phyloP scores from a whole-genome alignment of 805 yeast species.

The Ogataea ganodermae region DNA sequence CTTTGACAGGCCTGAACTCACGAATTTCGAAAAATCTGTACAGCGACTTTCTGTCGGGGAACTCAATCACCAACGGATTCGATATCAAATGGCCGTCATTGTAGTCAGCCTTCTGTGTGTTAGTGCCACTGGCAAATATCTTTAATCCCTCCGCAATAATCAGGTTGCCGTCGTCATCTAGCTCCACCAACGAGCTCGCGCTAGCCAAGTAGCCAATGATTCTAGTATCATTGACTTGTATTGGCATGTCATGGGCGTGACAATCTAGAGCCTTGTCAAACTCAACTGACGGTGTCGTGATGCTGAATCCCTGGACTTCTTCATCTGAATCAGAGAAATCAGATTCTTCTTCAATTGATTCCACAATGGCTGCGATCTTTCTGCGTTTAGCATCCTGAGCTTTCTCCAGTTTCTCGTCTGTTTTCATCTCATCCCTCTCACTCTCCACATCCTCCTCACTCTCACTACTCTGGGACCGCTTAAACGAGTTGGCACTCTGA shows the following conservation, averaged over 20 bases:
- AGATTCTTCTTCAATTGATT: neutral
- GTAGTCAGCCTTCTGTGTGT: neutral
- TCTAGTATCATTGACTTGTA: neutral
- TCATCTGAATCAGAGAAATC: neutral
- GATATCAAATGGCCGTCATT: neutral
- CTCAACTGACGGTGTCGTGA: neutral
- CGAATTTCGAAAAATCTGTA: neutral
- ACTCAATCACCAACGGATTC: neutral
- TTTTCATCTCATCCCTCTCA: neutral
- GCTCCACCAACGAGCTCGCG: neutral
- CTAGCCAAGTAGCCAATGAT: neutral
- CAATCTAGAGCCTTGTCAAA: neutral
- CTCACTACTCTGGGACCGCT: neutral
- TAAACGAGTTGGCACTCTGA: neutral
- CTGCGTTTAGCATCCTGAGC: too few species aligned
- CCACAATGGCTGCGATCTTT: neutral
- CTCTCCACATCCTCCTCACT: neutral
- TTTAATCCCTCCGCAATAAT: neutral
- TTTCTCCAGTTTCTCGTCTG: neutral
- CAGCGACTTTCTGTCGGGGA: neutral
- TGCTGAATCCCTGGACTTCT: neutral
- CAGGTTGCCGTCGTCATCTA: neutral
- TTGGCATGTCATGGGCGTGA: neutral
- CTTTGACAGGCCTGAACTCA: neutral
- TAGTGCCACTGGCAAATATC: neutral